Conservation (phyloP, 2,329 filamentous ascomycete species). For the Endocalyx cinctus region DNA sequence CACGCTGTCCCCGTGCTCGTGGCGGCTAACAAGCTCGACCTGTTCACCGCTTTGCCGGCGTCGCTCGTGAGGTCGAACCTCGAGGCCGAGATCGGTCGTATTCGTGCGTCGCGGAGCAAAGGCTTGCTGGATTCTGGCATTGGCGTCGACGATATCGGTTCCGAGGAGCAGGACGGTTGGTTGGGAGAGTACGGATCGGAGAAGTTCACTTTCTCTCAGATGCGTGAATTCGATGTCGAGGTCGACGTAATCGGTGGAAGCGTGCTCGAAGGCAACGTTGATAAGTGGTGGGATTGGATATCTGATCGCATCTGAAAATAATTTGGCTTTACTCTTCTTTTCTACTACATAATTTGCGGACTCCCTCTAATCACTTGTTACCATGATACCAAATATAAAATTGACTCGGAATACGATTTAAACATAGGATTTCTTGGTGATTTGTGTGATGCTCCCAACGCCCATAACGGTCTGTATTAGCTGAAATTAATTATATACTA, state of each 20-base stretch:
- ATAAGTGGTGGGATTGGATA: constrained; percentile 90
- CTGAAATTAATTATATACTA: no score
- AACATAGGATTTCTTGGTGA: no score
- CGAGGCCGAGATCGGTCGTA: constrained; percentile 75
- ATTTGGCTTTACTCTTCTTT: no score
- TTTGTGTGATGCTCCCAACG: no score
- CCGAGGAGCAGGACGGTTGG: constrained; percentile 76
- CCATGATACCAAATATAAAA: no score
- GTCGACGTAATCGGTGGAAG: constrained; percentile 76
- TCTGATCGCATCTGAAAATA: constrained; percentile 59
- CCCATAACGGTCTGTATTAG: no score
- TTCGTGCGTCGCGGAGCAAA: constrained; percentile 72
- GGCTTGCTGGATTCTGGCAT: constrained; percentile 78
- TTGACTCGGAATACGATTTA: no score
- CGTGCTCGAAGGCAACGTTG: constrained; percentile 62
- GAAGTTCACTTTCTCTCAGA: constrained; percentile 73
- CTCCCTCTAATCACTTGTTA: no score
- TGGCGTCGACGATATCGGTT: constrained; percentile 55
- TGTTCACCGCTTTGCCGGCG: constrained; percentile 87
- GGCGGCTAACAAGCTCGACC: constrained; percentile 90
- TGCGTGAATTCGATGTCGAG: constrained; percentile 77
- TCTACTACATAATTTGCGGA: no score
- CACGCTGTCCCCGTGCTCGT: constrained; percentile 69
- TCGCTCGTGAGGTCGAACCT: constrained; percentile 69
- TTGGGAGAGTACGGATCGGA: constrained; percentile 76